Conservation (phyloP, 2,329 filamentous ascomycete species). For the Tolypocladium cylindrosporum region DNA sequence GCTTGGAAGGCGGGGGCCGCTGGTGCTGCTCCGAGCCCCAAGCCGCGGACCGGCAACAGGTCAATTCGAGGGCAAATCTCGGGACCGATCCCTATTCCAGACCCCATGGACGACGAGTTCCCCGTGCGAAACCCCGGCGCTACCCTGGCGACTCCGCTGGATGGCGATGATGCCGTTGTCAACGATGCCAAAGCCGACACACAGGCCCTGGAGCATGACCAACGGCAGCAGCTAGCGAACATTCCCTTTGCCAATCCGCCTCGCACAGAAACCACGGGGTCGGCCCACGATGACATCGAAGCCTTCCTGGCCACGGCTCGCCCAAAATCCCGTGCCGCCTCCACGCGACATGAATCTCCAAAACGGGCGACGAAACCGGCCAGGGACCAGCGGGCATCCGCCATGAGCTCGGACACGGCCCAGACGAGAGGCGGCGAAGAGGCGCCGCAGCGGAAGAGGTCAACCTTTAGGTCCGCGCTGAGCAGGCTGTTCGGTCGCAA, state of each 20-base stretch:
- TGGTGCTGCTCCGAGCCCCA: slow-evolving; percentile 17
- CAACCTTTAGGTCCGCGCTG: slow-evolving; percentile 44
- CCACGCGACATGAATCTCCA: background rate
- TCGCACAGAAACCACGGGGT: background rate
- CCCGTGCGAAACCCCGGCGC: slow-evolving; percentile 35
- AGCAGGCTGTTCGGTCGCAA: slow-evolving; percentile 50
- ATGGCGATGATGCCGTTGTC: slow-evolving; percentile 11
- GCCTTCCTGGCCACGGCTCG: background rate
- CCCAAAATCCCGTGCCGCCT: background rate
- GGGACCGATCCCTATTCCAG: slow-evolving; percentile 46
- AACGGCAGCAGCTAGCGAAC: background rate
- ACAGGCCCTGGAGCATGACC: background rate
- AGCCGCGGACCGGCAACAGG: slow-evolving; percentile 21
- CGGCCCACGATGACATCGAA: background rate
- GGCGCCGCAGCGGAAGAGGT: slow-evolving; percentile 44
- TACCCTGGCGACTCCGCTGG: slow-evolving; percentile 19
- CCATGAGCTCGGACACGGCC: slow-evolving; percentile 5
- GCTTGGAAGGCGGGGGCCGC: slow-evolving; percentile 35
- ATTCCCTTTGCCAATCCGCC: background rate
- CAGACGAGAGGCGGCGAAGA: slow-evolving; percentile 10
- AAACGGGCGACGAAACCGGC: background rate
- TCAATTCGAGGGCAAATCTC: slow-evolving; percentile 52
- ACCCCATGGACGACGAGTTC: slow-evolving; percentile 41
- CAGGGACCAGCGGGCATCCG: background rate
- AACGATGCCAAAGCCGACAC: slow-evolving; percentile 5